Evolutionary conservation across 352 stramenopile genomes (phyloP), one percentile per base, ranked within the genome.

Genomic region (Bremia lactucae): DNA sequence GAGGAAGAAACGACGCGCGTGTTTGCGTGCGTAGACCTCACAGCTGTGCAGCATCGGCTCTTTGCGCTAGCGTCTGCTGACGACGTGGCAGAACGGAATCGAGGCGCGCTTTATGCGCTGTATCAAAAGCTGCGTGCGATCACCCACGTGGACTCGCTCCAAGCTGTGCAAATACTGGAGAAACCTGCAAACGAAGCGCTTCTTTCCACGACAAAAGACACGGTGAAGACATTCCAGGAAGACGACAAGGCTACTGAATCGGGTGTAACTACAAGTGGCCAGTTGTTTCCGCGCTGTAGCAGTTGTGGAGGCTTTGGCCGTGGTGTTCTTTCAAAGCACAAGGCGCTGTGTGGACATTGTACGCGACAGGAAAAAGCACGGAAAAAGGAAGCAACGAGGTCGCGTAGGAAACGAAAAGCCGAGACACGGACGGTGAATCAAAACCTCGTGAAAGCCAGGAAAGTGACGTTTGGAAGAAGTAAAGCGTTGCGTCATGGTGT

Each of bases 381-480:
- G 39, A 87, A 83, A 62, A 85, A 88, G 45, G 67, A 65, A 22
- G 22, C 49, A 4, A 46, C 42, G 9, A 58, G 49, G 5, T 57
- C 56, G 34, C 79, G 68, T 25, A 90, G 86, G 62, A 75, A 74
- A 59, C 65, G 69, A 42, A 84, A 85, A 49, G 69, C 68, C 0
- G 66, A 77, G 8, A 55, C 56, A 15, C 62, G 59, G 9, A 55
- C 59, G 26, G 58, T 64, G 10, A 44, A 57, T 16, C 47, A 55
- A 36, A 54, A 69, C 24, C 47, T 44, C 0, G 59, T 62, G 21
- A 42, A 52, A 16, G 57, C 55, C 28, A 89, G 87, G 58, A 87
- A 86, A 38, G 79, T 92, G 55, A 87, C 76, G 31, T 92, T 92
- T 46, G 79, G 79, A 36, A 92, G 86, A 68, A 87, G 80, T 60